phyloP scores from a whole-genome alignment of 2,329 filamentous ascomycete genomes.

The Phyllosticta citrichinensis region DNA sequence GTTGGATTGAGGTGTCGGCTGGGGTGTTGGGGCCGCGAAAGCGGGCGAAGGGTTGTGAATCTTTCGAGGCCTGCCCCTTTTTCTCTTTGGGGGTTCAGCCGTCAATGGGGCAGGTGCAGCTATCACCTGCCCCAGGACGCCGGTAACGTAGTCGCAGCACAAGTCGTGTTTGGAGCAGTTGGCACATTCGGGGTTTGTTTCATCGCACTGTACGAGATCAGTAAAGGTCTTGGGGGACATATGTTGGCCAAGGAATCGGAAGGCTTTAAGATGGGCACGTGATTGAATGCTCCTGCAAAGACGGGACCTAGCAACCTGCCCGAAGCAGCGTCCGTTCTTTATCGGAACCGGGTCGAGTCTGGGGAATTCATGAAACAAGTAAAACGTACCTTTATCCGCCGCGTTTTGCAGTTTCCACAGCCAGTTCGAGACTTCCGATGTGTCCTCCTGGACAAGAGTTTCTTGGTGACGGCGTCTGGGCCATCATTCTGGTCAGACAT shows the following conservation, averaged over 20 bases:
- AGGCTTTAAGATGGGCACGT: not conserved
- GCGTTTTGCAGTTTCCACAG: slow-evolving; percentile 6
- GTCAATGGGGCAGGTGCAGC: not conserved
- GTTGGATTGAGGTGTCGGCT: not conserved
- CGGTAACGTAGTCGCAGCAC: slow-evolving; percentile 2
- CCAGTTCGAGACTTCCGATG: slow-evolving; percentile 3
- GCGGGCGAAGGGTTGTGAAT: not conserved
- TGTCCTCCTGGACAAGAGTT: not conserved
- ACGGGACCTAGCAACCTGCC: not conserved
- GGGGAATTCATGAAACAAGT: not conserved
- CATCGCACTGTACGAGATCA: slow-evolving; percentile 1
- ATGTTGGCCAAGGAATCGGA: not conserved
- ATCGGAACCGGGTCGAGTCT: not conserved
- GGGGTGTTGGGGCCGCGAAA: not conserved
- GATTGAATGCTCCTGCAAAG: not conserved
- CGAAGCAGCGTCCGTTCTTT: not conserved
- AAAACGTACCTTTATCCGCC: slow-evolving; percentile 3
- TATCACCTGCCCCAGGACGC: not conserved
- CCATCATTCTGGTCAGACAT: not conserved
- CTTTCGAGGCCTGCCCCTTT: not conserved
- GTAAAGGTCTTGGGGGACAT: not conserved
- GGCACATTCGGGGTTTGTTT: not conserved
- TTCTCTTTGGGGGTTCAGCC: not conserved
- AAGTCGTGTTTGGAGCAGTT: not conserved
- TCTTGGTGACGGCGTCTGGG: not conserved